Conservation (phyloP, 2,329 filamentous ascomycete genomes). For the Fusarium clavum region DNA sequence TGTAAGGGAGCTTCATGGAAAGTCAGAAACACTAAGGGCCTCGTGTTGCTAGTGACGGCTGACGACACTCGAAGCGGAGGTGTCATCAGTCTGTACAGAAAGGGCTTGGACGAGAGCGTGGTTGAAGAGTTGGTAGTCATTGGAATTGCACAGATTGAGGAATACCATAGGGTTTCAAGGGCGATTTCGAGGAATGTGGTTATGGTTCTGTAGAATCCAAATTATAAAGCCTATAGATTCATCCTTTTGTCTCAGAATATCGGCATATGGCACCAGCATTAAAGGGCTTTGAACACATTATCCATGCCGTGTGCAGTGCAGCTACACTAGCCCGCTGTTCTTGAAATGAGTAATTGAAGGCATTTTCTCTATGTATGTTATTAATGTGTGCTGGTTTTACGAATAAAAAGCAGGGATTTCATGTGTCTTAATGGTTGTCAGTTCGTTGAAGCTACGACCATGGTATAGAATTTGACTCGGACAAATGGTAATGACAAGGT, state of each 20-base stretch:
- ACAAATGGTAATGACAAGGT: not conserved
- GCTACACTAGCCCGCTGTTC: not conserved
- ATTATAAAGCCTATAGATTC: not conserved
- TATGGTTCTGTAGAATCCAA: not conserved
- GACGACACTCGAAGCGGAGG: not conserved
- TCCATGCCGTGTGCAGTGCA: not conserved
- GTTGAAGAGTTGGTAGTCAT: not conserved
- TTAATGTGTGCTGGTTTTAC: not conserved
- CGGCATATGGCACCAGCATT: not conserved
- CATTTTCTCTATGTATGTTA: not conserved
- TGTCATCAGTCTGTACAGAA: not conserved
- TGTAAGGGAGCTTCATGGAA: not conserved
- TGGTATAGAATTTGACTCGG: not conserved
- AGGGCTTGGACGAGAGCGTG: not conserved
- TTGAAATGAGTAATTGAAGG: not conserved
- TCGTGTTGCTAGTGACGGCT: not conserved
- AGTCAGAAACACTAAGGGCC: not conserved
- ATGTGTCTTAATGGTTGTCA: not conserved
- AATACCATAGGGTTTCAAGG: not conserved
- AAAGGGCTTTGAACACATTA: not conserved
- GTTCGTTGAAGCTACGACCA: not conserved
- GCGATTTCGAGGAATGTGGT: not conserved
- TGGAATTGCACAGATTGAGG: not conserved
- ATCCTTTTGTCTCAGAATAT: not conserved
- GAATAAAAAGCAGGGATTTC: not conserved